phyloP scores from a whole-genome alignment of 106 monocot species.

The Platanthera guangdongensis region DNA sequence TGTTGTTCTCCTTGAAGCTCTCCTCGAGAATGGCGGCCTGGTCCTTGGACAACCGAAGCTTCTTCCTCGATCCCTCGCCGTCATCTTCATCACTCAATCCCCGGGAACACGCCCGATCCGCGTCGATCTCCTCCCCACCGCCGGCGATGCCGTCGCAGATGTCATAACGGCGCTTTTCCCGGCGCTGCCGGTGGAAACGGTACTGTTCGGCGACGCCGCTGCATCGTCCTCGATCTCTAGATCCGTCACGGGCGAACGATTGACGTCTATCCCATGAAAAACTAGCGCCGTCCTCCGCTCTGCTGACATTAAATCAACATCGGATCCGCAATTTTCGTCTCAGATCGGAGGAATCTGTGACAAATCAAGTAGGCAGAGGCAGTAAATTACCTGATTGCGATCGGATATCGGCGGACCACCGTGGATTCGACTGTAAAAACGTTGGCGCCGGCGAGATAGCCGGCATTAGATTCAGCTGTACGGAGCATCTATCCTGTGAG shows the following conservation, averaged over 20 bases:
- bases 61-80: slow-evolving; percentile 59
- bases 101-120: slow-evolving; percentile 14
- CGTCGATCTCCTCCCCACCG: slow-evolving; percentile 16
- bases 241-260: slow-evolving; percentile 11
- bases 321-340: not conserved
- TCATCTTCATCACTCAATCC: slow-evolving; percentile 41
- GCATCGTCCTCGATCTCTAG: slow-evolving; percentile 3
- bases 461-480: slow-evolving; percentile 15
- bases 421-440: not conserved
- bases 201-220: slow-evolving; percentile 13
- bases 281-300: not conserved
- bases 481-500: not conserved
- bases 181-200: slow-evolving; percentile 7
- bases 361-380: not conserved
- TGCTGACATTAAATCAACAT: not conserved
- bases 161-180: slow-evolving; percentile 12
- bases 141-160: slow-evolving; percentile 23
- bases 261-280: slow-evolving; percentile 16
- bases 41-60: slow-evolving; percentile 68
- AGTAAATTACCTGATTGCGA: not conserved
- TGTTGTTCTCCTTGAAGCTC: slow-evolving; percentile 78
- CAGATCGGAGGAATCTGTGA: not conserved
- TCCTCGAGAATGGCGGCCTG: slow-evolving; percentile 71
- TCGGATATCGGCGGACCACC: slow-evolving; percentile 1
- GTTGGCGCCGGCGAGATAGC: not conserved